phyloP scores from a whole-genome alignment of 768 basidiomycete genomes.

The Lyophyllum atratum region DNA sequence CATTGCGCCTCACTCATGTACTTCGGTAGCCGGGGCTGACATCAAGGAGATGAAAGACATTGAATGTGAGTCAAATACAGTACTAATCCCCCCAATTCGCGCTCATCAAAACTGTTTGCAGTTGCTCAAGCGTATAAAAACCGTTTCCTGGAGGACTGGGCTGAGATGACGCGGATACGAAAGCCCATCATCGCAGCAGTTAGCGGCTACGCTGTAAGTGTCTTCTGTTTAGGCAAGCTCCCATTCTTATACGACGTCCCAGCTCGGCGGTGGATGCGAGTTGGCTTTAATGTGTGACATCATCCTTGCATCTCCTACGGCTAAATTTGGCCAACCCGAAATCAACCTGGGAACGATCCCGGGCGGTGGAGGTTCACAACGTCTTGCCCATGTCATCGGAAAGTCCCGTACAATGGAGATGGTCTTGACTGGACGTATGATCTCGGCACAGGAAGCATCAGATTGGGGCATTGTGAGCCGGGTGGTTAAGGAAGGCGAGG shows the following conservation, averaged over 20 bases:
- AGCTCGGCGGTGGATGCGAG: conserved; percentile 98
- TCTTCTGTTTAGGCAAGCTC: background rate
- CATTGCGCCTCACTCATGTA: background rate
- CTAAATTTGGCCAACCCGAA: conserved; percentile 94
- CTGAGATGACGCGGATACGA: conserved; percentile 64
- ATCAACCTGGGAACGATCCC: conserved; percentile 95
- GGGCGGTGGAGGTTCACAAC: conserved; percentile 92
- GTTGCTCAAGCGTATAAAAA: conserved; percentile 86
- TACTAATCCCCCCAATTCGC: background rate
- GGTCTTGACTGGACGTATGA: conserved; percentile 82
- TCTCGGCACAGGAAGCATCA: conserved; percentile 81
- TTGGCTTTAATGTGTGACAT: conserved; percentile 97
- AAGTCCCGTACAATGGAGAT: conserved; percentile 96
- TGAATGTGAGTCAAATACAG: conserved; percentile 56
- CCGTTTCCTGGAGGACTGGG: conserved; percentile 88
- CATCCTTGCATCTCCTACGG: conserved; percentile 86
- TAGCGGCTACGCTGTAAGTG: conserved; percentile 85
- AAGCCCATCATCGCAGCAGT: conserved; percentile 98
- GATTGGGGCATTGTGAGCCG: conserved; percentile 86
- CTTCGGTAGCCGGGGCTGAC: conserved; percentile 81
- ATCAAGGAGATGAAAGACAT: conserved; percentile 99
- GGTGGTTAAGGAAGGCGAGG: conserved; percentile 75
- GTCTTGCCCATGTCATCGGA: conserved; percentile 81
- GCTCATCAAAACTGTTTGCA: conserved; percentile 26
- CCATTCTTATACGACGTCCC: conserved; percentile 2